Evolutionary conservation across 164 flowering plant species (phyloP).

Genomic region (Magnolia officinalis): DNA sequence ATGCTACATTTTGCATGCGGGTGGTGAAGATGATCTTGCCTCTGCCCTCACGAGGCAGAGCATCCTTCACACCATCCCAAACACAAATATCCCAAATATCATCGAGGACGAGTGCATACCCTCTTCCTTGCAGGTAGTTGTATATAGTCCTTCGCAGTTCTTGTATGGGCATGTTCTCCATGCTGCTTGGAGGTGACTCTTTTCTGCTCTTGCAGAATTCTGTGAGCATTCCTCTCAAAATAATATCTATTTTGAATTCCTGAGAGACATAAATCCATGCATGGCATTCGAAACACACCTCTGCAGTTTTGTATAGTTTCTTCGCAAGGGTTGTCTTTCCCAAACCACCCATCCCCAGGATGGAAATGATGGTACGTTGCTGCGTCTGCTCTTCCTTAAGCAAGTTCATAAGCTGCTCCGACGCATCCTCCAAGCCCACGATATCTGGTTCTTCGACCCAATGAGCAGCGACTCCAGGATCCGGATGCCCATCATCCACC

Average conservation of each 20-base stretch:
- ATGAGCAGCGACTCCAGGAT: neutral
- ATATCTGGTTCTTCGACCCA: constrained; percentile 1
- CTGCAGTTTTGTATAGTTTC: neutral
- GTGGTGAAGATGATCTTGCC: constrained; percentile 43
- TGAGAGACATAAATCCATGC: neutral
- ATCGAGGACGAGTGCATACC: constrained; percentile 46
- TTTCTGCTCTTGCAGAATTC: neutral
- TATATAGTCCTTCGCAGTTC: constrained; percentile 36
- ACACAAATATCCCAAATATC: constrained; percentile 43
- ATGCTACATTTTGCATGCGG: constrained; percentile 10
- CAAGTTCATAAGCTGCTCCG: neutral
- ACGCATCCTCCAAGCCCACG: neutral
- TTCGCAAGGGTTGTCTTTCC: neutral
- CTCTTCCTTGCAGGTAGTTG: constrained; percentile 25
- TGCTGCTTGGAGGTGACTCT: neutral
- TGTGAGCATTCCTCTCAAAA: neutral
- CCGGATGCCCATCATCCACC: neutral
- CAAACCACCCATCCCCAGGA: neutral
- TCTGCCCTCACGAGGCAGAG: constrained; percentile 35
- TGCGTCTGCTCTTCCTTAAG: neutral
- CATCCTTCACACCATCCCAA: constrained; percentile 37
- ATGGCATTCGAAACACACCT: neutral
- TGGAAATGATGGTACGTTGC: neutral
- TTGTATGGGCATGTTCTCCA: neutral
- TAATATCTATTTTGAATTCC: neutral